Evolutionary conservation across 2,329 filamentous ascomycete genomes (phyloP), one percentile per base, ranked within the genome.

Genomic region (Ophiocordyceps camponoti-rufipedis): DNA sequence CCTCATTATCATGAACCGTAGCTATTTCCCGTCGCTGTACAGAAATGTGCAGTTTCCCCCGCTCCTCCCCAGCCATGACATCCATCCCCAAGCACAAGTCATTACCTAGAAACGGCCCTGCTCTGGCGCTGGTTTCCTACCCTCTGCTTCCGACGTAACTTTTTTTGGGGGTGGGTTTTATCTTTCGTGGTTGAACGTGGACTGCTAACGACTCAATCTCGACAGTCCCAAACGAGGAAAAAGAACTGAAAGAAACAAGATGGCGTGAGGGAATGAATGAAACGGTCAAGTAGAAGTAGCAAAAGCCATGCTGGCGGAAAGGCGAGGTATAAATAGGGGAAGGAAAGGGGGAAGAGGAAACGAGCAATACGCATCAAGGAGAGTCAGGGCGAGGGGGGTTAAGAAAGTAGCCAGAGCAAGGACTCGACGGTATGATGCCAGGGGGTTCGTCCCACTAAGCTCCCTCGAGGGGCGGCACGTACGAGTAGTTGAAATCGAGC

Each of bases 401-500:
- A 23, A 23, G 23, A 3, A 23, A 23, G 23, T 23, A 23, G 23
- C 23, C 23, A 5, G 23, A 23, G 23, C 23, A 23, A 23, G 23
- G 3, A 23, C 23, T 23, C 23, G 23, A 23, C 23, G 23, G 23
- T 23, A 23, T 3, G 23, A 23, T 23, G 3, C 23, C 23, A 23
- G 23, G 5, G 23, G 23, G 23, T 23, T 23, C 23, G 23, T 23
- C 23, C 13, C 47, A 13, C 49, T 59, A 74, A 50, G 70, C 63
- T 49, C 71, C 68, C 49, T 80, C 75, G 35, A 77, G 59, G 1
- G 70, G 67, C 47, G 65, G 63, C 35, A 71, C 68, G 54, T 75
- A 80, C 11, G 69, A 72, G 56, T 81, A 87, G 51, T 84, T 85
- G 57, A 89, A 82, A 57, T 88, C 83, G 48, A 91, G 70, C 32